These are phyloP conservation scores for Penicillium freii DNA, from an alignment of 2,329 filamentous ascomycete genomes.

Conservation along the genomic window DNA sequence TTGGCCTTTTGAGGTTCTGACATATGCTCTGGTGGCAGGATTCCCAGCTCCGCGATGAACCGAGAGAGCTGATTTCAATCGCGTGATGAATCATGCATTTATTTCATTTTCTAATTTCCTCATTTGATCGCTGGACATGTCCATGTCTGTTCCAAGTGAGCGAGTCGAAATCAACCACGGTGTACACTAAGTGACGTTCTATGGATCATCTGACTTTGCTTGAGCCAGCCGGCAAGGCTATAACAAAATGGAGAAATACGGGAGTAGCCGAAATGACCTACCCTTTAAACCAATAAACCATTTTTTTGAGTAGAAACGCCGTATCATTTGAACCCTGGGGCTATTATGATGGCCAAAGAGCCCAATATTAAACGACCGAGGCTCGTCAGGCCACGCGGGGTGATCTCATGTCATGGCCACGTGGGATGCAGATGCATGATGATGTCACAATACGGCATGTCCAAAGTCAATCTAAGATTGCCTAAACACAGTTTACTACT, in stretches of 20 bases:
- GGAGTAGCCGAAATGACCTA: background rate
- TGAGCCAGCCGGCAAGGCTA: background rate
- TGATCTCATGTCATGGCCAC: conserved; percentile 19
- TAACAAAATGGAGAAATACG: background rate
- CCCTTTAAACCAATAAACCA: too few relatives aligned
- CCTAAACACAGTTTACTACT: background rate
- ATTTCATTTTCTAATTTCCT: background rate
- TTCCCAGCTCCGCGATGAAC: conserved; percentile 3
- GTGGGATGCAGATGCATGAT: conserved; percentile 16
- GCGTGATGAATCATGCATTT: background rate
- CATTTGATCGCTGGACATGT: background rate
- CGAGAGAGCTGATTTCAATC: background rate
- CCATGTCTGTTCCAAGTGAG: background rate
- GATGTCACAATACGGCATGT: conserved; percentile 17
- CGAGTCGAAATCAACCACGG: background rate
- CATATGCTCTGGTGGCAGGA: background rate
- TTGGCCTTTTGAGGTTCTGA: background rate
- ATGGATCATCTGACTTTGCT: background rate
- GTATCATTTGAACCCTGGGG: background rate
- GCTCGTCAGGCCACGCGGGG: conserved; percentile 2
- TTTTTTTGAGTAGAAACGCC: background rate
- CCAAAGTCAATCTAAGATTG: background rate
- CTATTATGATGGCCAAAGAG: background rate
- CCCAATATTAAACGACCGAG: background rate
- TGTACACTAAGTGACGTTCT: background rate